Evolutionary conservation across 1,284 basidiomycete species (phyloP), one percentile per base, ranked within the genome.

Genomic region (Coriolopsis trogii): DNA sequence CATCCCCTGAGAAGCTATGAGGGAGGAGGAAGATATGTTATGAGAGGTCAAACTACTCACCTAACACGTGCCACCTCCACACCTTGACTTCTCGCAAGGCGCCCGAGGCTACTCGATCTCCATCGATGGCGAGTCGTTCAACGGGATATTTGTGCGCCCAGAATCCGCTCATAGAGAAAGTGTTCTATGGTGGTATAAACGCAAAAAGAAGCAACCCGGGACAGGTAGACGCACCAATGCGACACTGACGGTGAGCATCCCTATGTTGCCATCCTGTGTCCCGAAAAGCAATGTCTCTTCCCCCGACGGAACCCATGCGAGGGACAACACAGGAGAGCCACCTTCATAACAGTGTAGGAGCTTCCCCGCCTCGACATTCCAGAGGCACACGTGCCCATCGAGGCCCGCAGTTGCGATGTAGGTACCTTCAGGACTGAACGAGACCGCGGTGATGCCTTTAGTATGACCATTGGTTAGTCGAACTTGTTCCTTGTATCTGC

Each of bases 81-180:
- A 50, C 24, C 6, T 25, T 38, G 8, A 50, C 25, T 24, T 53
- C 51, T 2, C 12, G 8, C 21, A 36, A 41, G 1, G 51, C 51
- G 5, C 51, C 51, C 3, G 51, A 47, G 3, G 40, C 51, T 1
- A 53, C 7, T 12, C 25, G 21, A 6, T 4, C 2, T 12, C 29
- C 45, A 3, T 31, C 16, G 16, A 43, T 10, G 9, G 45, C 51
- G 13, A 53, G 40, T 16, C 51, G 33, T 29, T 53, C 51, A 0
- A 53, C 34, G 1, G 51, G 51, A 43, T 26, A 43, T 13, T 23
- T 23, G 23, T 53, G 51, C 0, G 45, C 51, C 39, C 25, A 37
- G 18, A 52, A 52, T n/a, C 50, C 45, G 5, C n/a, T 18, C 1
- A 52, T 13, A 7, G 23, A 9, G 9, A 24, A 4, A 2, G 13